Conservation (phyloP, 2,329 filamentous ascomycete genomes). For the Aureobasidium sp. region DNA sequence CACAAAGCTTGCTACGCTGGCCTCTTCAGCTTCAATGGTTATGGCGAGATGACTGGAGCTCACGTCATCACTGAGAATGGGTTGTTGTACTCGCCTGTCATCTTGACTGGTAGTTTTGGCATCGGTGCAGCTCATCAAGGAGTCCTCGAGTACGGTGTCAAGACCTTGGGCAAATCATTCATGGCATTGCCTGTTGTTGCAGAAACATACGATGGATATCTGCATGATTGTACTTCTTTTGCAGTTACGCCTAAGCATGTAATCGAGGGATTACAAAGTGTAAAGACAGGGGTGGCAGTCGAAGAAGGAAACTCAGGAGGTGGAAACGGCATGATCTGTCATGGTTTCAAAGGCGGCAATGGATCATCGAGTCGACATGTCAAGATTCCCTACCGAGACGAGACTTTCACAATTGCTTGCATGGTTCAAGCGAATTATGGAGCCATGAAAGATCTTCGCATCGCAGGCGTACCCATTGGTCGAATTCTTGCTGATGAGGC, state of each 20-base stretch:
- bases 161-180: neutral
- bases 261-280: neutral
- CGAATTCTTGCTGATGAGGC: neutral
- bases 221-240: neutral
- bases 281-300: neutral
- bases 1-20: conserved; percentile 3
- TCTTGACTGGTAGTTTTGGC: neutral
- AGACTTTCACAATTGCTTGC: neutral
- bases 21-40: neutral
- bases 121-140: neutral
- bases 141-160: neutral
- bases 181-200: conserved; percentile 3
- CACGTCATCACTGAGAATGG: neutral
- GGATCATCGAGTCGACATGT: neutral
- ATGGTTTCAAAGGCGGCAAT: conserved; percentile 5
- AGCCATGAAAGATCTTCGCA: neutral
- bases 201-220: conserved; percentile 2
- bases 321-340: conserved; percentile 4
- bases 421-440: conserved; percentile 3
- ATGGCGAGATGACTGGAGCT: neutral
- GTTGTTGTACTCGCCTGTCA: neutral
- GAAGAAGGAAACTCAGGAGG: neutral
- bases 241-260: neutral
- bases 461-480: neutral
- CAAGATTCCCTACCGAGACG: neutral